phyloP scores from a whole-genome alignment of 352 stramenopile species.

The Globisporangium acanthophoron region DNA sequence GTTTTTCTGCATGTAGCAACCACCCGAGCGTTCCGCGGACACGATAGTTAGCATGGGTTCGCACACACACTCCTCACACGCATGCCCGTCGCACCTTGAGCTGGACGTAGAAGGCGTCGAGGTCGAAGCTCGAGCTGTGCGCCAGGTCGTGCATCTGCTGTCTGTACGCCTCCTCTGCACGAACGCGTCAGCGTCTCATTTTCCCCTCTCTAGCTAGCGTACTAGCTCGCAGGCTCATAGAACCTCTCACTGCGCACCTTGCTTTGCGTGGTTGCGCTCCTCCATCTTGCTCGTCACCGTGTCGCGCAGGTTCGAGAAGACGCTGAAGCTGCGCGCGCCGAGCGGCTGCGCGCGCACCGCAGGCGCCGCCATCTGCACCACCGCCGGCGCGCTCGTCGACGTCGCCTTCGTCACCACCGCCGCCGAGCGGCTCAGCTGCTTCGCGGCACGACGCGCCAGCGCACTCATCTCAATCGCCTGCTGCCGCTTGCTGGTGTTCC shows the following conservation, averaged over 20 bases:
- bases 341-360: neutral
- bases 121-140: slow-evolving; percentile 60
- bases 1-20: slow-evolving; percentile 52
- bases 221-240: neutral
- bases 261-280: slow-evolving; percentile 76
- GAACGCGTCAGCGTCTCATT: neutral
- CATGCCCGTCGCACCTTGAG: slow-evolving; percentile 35
- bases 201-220: neutral
- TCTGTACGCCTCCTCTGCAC: slow-evolving; percentile 61
- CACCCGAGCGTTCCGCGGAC: neutral
- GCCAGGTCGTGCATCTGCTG: slow-evolving; percentile 72
- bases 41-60: neutral
- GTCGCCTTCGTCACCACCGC: slow-evolving; percentile 6
- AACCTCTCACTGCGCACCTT: slow-evolving; percentile 25
- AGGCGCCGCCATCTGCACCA: neutral
- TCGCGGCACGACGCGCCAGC: slow-evolving; percentile 25
- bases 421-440: slow-evolving; percentile 20
- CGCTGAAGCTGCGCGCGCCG: slow-evolving; percentile 54
- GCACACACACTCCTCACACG: too few relatives aligned
- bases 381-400: slow-evolving; percentile 5
- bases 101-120: slow-evolving; percentile 63
- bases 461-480: slow-evolving; percentile 12
- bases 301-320: slow-evolving; percentile 73
- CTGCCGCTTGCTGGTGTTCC: slow-evolving; percentile 5
- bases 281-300: slow-evolving; percentile 71